Evolutionary conservation across 2,329 filamentous ascomycete species (phyloP).

Genomic region (Domatiomyces globalis): DNA sequence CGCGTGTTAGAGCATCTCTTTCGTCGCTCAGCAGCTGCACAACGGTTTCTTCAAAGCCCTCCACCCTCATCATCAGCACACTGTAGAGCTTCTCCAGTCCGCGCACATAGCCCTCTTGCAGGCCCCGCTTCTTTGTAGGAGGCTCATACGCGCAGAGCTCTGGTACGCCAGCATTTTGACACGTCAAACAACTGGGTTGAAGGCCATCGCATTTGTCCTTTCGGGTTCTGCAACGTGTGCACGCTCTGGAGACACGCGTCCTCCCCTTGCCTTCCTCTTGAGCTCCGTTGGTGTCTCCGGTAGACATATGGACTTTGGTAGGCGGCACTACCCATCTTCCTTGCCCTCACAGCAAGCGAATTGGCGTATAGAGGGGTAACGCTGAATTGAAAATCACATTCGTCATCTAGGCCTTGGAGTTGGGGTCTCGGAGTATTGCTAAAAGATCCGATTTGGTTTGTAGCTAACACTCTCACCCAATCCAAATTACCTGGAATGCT

Average conservation of each 20-base stretch:
- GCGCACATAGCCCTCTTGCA: slow-evolving; percentile 34
- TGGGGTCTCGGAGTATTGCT: too few species aligned
- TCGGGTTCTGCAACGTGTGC: slow-evolving; percentile 29
- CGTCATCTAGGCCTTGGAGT: too few species aligned
- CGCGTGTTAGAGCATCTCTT: slow-evolving; percentile 23
- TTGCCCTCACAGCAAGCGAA: too few species aligned
- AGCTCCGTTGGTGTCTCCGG: not conserved
- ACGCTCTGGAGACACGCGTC: slow-evolving; percentile 34
- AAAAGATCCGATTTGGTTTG: not conserved
- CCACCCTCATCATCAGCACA: slow-evolving; percentile 30
- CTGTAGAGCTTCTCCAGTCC: slow-evolving; percentile 34
- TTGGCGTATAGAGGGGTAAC: too few species aligned
- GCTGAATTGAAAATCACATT: too few species aligned
- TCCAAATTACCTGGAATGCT: too few species aligned
- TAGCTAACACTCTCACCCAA: too few species aligned
- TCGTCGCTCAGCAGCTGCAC: slow-evolving; percentile 24
- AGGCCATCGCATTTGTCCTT: slow-evolving; percentile 30
- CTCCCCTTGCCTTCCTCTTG: slow-evolving; percentile 11
- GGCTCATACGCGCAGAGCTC: slow-evolving; percentile 29
- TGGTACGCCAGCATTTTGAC: slow-evolving; percentile 26
- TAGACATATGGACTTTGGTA: not conserved
- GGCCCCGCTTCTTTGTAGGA: slow-evolving; percentile 31
- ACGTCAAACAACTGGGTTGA: slow-evolving; percentile 31
- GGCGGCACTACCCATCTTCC: too few species aligned
- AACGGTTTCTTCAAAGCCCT: slow-evolving; percentile 31